Conservation (phyloP, 257 asterid genomes). For the Eustoma russellianum region DNA sequence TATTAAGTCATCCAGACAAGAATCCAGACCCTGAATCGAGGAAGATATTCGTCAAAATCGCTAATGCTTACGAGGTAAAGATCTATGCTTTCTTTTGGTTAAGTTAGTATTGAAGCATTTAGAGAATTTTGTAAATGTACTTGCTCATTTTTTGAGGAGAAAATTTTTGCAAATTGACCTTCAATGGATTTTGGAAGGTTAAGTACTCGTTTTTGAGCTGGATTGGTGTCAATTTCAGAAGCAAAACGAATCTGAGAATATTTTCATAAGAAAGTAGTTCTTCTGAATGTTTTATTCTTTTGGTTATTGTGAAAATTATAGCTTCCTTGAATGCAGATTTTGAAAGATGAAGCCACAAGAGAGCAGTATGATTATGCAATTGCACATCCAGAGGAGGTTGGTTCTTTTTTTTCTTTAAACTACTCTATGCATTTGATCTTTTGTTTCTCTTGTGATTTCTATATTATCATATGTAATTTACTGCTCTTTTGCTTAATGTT, state of each 20-base stretch:
- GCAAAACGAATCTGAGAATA: too few species aligned
- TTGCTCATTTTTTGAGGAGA: neutral
- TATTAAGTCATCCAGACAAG: constrained; percentile 81
- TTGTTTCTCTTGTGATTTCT: too few species aligned
- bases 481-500: too few species aligned
- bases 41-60: constrained; percentile 71
- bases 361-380: constrained; percentile 95
- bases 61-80: constrained; percentile 89
- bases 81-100: neutral
- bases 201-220: too few species aligned
- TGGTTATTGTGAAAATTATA: neutral
- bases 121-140: too few species aligned
- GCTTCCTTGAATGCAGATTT: constrained; percentile 36
- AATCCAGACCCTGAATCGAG: constrained; percentile 86
- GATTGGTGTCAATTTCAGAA: too few species aligned
- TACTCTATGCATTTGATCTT: neutral
- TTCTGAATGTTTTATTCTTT: neutral
- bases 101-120: neutral
- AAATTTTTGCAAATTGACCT: too few species aligned
- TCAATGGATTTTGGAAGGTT: too few species aligned
- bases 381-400: constrained; percentile 96
- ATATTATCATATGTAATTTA: too few species aligned
- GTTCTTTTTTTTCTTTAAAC: constrained; percentile 6
- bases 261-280: too few species aligned
- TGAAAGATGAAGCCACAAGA: constrained; percentile 92